Base-by-base conservation (phyloP, 2,329 filamentous ascomycete genomes). In the Seiridium unicorne region DNA sequence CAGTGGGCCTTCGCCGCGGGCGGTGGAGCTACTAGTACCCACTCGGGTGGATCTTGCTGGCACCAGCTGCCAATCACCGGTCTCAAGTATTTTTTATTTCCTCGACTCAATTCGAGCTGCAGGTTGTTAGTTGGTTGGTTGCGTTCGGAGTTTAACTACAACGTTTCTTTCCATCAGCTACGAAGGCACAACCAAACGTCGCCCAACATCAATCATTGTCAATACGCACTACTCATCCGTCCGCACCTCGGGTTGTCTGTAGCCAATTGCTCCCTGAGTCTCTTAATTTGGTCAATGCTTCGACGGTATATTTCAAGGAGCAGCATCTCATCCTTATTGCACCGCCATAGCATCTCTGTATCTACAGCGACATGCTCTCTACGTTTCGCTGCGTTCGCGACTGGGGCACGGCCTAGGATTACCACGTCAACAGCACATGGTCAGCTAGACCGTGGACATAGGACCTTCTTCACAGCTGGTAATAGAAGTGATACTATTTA, bases 401-500 rank as follows among this genome's bases (percentile, higher is more conserved):
- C 5, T 5, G 10, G 31, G 10, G 5, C n/a, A 55, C 44, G 40
- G n/a, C 26, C 38, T 44, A 44, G 38, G 26, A 13, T 26, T 3
- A 31, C 36, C 34, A 35, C 3, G 13, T 44, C 7, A 11, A 31
- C 11, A 18, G n/a, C 10, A 32, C 8, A 26, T 13, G 2, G 13
- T 9, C n/a, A 11, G 2, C 26, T 10, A 10, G 4, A 11, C 3
- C 26, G 3, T 8, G 42, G 11, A 8, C 9, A 34, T 26, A 44
- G 57, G 34, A 31, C 44, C 4, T 55, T 59, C 26, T 49, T 54
- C 13, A 35, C 57, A 10, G 36, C 49, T 55, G 42, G 36, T 32
- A 42, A 42, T 5, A 18, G 26, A 38, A 69, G 79, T 68, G 81
- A 85, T 60, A 98, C 94, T 1, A 96, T 99, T 57, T 98, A 96